Conservation (phyloP, 2,329 filamentous ascomycete genomes). For the Didymella segeticola region DNA sequence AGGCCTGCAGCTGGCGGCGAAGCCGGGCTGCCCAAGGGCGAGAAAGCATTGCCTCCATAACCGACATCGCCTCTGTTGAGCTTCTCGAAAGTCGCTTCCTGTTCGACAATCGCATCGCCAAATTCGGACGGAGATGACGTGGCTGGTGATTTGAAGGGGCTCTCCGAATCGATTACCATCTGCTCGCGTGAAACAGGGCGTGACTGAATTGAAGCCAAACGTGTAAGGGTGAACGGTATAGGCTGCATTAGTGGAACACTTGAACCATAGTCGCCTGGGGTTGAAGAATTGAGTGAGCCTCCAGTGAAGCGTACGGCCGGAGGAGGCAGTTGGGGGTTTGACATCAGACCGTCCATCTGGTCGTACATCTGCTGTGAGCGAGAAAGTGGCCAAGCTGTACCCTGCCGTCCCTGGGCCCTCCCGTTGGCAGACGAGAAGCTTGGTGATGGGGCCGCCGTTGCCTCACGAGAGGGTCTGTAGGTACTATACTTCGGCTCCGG, state of each 20-base stretch:
- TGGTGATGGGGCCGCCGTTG: constrained; percentile 28
- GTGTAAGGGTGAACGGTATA: constrained; percentile 58
- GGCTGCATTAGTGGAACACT: constrained; percentile 54
- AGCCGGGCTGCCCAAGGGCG: constrained; percentile 41
- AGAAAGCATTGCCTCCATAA: constrained; percentile 48
- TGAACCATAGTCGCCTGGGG: constrained; percentile 29
- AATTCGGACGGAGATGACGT: constrained; percentile 28
- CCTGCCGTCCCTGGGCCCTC: constrained; percentile 39
- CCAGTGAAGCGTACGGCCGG: constrained; percentile 43
- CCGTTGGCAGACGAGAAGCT: constrained; percentile 34
- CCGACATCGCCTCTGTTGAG: constrained; percentile 67
- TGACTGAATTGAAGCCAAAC: constrained; percentile 37
- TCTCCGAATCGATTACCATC: constrained; percentile 40
- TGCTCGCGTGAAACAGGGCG: constrained; percentile 40
- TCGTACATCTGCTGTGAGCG: constrained; percentile 39
- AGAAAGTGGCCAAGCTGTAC: constrained; percentile 39
- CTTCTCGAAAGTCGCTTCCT: constrained; percentile 65
- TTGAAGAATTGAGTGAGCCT: constrained; percentile 32
- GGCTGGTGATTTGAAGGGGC: constrained; percentile 32
- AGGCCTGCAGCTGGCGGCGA: constrained; percentile 72
- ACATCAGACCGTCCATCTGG: constrained; percentile 30
- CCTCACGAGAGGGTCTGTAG: constrained; percentile 72
- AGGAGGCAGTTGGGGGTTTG: constrained; percentile 39
- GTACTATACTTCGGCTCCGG: constrained; percentile 86
- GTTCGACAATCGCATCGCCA: constrained; percentile 22